Evolutionary conservation across 257 asterid species (phyloP).

Genomic region (Voacanga thouarsii): DNA sequence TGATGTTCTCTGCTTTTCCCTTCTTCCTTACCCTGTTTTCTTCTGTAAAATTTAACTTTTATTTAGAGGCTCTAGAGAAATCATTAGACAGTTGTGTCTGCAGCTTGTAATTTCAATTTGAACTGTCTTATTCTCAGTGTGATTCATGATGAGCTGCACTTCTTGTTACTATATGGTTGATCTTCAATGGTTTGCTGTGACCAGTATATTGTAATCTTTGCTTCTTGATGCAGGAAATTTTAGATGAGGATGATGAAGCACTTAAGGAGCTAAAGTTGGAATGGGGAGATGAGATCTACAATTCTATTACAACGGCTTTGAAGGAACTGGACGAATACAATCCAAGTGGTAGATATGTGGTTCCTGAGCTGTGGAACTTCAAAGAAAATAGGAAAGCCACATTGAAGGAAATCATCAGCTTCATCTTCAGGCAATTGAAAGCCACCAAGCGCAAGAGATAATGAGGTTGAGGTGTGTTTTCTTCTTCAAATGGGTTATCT

Average conservation of each 20-base stretch:
- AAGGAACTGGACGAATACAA: conserved; percentile 41
- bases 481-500: not conserved
- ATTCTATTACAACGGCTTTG: conserved; percentile 30
- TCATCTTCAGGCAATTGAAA: conserved; percentile 33
- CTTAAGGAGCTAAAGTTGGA: conserved; percentile 26
- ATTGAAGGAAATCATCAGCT: conserved; percentile 37
- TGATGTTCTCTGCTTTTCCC: not conserved
- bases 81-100: not conserved
- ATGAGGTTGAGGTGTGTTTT: conserved; percentile 12
- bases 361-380: conserved; percentile 43
- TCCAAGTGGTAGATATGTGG: conserved; percentile 43
- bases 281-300: conserved; percentile 34
- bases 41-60: not conserved
- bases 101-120: not conserved
- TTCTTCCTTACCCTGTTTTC: not conserved
- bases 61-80: not conserved
- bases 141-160: not conserved
- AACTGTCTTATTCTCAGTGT: not conserved
- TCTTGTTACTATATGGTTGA: not conserved
- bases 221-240: conserved; percentile 21
- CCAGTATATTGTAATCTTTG: not conserved
- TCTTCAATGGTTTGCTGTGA: not conserved
- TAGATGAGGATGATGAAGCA: conserved; percentile 29
- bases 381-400: conserved; percentile 45
- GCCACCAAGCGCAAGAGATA: conserved; percentile 26